phyloP scores from a whole-genome alignment of 257 asterid genomes.

The Petunia axillaris region DNA sequence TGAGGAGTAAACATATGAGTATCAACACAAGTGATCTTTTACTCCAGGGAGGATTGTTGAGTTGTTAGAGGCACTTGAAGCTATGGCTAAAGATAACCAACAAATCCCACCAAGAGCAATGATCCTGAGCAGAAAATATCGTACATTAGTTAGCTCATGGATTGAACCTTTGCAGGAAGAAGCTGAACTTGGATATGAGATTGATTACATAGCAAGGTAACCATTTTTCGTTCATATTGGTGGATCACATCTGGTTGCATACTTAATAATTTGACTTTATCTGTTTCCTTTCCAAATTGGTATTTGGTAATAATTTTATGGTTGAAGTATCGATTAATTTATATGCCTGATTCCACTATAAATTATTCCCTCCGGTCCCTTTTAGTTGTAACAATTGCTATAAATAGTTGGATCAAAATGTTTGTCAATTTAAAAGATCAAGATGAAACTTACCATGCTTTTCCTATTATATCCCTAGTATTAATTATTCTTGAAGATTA shows the following conservation, averaged over 20 bases:
- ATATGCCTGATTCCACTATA: neutral
- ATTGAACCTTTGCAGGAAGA: conserved; percentile 99
- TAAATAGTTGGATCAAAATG: too few relatives aligned
- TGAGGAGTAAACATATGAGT: conserved; percentile 10
- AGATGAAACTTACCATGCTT: too few relatives aligned
- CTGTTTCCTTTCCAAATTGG: neutral
- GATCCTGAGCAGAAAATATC: conserved; percentile 88
- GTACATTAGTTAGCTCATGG: conserved; percentile 98
- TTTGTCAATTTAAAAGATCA: too few relatives aligned
- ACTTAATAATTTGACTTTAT: conserved; percentile 18
- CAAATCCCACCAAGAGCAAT: conserved; percentile 92
- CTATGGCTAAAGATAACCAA: conserved; percentile 83
- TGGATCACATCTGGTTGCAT: conserved; percentile 21
- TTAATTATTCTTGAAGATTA: too few relatives aligned
- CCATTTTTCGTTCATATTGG: conserved; percentile 33
- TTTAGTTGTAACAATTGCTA: too few relatives aligned
- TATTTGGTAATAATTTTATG: neutral
- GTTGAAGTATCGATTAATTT: conserved; percentile 11
- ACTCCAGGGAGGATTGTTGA: conserved; percentile 84
- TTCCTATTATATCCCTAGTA: too few relatives aligned
- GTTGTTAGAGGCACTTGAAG: conserved; percentile 86
- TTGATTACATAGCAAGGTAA: conserved; percentile 92
- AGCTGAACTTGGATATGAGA: conserved; percentile 97
- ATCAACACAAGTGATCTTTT: conserved; percentile 25
- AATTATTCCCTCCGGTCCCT: too few relatives aligned